phyloP scores from a whole-genome alignment of 371 early-diverging fungal species.

The Circinella umbellata region DNA sequence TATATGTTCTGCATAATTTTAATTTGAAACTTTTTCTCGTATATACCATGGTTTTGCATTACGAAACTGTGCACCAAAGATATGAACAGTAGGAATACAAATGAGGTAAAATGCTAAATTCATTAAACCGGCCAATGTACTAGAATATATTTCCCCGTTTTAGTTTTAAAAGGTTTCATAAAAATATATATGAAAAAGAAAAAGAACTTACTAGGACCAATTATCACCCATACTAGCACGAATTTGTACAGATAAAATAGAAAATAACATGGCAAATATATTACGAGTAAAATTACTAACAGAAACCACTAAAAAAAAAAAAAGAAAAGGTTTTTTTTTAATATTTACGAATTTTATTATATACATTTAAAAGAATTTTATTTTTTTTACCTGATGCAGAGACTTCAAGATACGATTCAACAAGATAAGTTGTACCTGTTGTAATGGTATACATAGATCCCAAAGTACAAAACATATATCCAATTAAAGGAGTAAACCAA shows the following conservation, averaged over 20 bases:
- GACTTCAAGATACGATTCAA: conserved; percentile 30
- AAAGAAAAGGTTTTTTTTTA: too few species aligned
- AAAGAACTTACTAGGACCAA: conserved; percentile 44
- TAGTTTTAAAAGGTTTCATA: background rate
- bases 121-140: conserved; percentile 26
- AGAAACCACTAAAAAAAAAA: conserved; percentile 27
- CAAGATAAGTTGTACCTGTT: conserved; percentile 33
- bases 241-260: conserved; percentile 32
- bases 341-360: too few species aligned
- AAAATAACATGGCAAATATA: conserved; percentile 40
- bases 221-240: conserved; percentile 32
- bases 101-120: conserved; percentile 15
- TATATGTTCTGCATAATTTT: background rate
- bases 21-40: conserved; percentile 1
- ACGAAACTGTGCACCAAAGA: conserved; percentile 22
- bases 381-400: conserved; percentile 40
- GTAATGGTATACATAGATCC: conserved; percentile 46
- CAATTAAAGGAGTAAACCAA: conserved; percentile 37
- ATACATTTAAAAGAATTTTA: too few species aligned
- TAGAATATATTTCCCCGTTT: background rate
- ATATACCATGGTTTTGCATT: conserved; percentile 11
- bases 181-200: background rate
- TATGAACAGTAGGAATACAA: conserved; percentile 32
- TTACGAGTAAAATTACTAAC: conserved; percentile 38
- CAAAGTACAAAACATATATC: conserved; percentile 30